These are phyloP conservation scores for Ceratocystis variospora DNA, from an alignment of 2,329 filamentous ascomycete species.

Conservation along the genomic window DNA sequence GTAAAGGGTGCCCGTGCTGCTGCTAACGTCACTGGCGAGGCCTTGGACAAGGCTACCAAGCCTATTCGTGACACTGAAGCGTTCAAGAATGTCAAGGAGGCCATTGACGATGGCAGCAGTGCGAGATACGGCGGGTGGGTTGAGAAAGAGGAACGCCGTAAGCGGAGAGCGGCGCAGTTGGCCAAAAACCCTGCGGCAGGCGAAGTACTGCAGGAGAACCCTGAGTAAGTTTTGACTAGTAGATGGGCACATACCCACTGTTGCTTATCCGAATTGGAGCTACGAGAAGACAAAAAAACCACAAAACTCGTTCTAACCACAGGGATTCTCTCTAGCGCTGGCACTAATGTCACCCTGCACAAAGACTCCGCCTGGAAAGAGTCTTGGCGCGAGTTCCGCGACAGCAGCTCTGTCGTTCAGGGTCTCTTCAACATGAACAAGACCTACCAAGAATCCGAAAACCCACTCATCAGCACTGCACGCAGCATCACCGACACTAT, in stretches of 20 bases:
- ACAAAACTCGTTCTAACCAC: constrained; percentile 19
- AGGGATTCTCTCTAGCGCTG: constrained; percentile 49
- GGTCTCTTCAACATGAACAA: constrained; percentile 73
- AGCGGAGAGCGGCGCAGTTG: constrained; percentile 60
- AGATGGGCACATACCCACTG: background rate
- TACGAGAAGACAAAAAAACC: background rate
- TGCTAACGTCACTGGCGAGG: constrained; percentile 71
- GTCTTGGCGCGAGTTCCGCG: constrained; percentile 92
- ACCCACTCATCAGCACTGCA: constrained; percentile 83
- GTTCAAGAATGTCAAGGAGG: constrained; percentile 86
- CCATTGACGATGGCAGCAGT: constrained; percentile 93
- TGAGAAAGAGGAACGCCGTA: constrained; percentile 85
- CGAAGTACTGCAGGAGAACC: constrained; percentile 66
- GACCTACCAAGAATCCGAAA: constrained; percentile 91
- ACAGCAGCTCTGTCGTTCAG: constrained; percentile 78
- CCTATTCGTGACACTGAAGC: constrained; percentile 90
- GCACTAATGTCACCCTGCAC: constrained; percentile 86
- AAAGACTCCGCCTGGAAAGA: constrained; percentile 98
- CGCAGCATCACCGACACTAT: constrained; percentile 88
- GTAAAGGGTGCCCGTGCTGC: constrained; percentile 84
- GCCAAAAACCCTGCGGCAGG: constrained; percentile 35
- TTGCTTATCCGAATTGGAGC: too few relatives aligned
- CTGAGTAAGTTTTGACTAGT: constrained; percentile 53
- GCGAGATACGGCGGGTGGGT: constrained; percentile 93
- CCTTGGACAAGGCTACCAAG: constrained; percentile 85